Evolutionary conservation across 129 eudicot species (phyloP), one percentile per base, ranked within the genome.

Genomic region (Gnaphalium uliginosum): DNA sequence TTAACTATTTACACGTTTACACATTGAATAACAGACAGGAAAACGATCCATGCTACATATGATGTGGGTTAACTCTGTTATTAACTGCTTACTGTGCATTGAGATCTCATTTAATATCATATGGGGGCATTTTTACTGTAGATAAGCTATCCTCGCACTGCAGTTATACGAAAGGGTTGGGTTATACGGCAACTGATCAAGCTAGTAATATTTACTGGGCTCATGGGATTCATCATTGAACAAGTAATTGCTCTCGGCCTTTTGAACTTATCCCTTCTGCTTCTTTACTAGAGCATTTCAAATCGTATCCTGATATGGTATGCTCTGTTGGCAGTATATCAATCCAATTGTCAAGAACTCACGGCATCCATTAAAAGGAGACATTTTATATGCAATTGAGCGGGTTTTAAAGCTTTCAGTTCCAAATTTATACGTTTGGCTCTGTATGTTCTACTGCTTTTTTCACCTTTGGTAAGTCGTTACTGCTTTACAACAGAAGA

Each of bases 391-490:
- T 83, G 98, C 98, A 6, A 73, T 94, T 57, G 98, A 94, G 86
- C 88, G 98, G 73, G 97, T 94, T 58, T 81, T 94, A 83, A 94
- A 94, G 93, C 97, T 94, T 69, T 94, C 98, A 23, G 97, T 94
- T 78, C 98, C 98, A 69, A 94, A 87, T 76, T 75, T 94, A 74
- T 94, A 94, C 18, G 98, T 90, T 23, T 94, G 98, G 98, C 93
- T 94, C 80, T 90, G 98, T 83, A 85, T 90, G 96, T 94, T 94
- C 30, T 94, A 94, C 78, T 88, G 98, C 64, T 84, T 88, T 75
- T 94, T 94, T 80, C 98, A 94, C 77, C 93, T 94, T 19, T 94
- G 98, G 98, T 94, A 85, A 76, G 87, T 79, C 70, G 37, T 33
- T 8, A 56, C 46, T 27, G 21, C 22, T 41, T 72, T 64, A 27